Conservation (phyloP, 768 basidiomycete species). For the Kwoniella sp. region DNA sequence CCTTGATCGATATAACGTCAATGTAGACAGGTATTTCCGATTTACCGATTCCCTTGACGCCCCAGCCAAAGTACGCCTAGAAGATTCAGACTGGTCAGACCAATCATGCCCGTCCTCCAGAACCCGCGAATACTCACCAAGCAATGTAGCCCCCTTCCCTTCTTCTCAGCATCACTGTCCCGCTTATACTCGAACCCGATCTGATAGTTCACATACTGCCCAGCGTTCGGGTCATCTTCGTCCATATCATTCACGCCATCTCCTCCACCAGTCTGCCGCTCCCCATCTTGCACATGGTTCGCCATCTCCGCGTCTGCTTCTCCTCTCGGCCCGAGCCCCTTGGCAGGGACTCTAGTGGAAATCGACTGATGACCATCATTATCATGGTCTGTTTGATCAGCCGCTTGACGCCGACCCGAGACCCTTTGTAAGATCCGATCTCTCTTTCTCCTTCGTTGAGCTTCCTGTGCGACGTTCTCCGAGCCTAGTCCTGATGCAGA, state of each 20-base stretch:
- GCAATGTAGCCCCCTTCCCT: conserved; percentile 50
- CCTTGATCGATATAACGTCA: conserved; percentile 51
- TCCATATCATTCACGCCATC: conserved; percentile 28
- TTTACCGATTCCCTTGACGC: conserved; percentile 53
- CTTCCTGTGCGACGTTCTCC: conserved; percentile 22
- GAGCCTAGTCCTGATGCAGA: not conserved
- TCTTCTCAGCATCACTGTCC: conserved; percentile 28
- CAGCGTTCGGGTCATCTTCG: conserved; percentile 45
- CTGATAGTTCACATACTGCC: conserved; percentile 54
- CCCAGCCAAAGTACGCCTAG: conserved; percentile 53
- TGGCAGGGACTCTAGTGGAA: not conserved
- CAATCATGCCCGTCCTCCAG: conserved; percentile 6
- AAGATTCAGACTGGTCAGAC: not conserved
- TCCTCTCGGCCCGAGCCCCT: not conserved
- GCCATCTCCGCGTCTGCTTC: not conserved
- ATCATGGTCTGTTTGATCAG: conserved; percentile 1
- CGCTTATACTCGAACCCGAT: conserved; percentile 52
- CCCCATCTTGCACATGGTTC: conserved; percentile 16
- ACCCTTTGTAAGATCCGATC: conserved; percentile 39
- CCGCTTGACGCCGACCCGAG: conserved; percentile 19
- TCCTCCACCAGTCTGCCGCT: conserved; percentile 22
- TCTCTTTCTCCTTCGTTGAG: conserved; percentile 31
- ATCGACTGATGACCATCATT: conserved; percentile 12
- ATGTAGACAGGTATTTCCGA: conserved; percentile 56
- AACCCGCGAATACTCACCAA: conserved; percentile 28